Evolutionary conservation across 2,329 filamentous ascomycete genomes (phyloP).

Genomic region (Stylonectria norvegica): DNA sequence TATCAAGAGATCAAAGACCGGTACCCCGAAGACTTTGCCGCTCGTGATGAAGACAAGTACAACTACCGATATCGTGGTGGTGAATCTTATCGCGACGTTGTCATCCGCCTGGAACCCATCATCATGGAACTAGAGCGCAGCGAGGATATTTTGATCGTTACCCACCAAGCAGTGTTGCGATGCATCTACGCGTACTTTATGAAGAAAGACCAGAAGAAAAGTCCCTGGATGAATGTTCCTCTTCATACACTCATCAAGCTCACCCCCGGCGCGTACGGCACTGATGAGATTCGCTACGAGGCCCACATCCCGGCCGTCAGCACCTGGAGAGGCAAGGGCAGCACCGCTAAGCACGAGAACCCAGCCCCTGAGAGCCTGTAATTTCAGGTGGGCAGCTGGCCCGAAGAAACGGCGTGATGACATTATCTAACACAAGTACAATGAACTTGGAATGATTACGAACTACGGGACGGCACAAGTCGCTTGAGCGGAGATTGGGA

Average conservation of each 20-base stretch:
- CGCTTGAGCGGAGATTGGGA: no score
- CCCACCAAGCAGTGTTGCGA: constrained; percentile 91
- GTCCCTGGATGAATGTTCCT: constrained; percentile 98
- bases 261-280: constrained; percentile 90
- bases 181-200: constrained; percentile 99
- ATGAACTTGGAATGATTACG: no score
- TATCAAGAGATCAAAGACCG: constrained; percentile 90
- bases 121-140: constrained; percentile 98
- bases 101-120: constrained; percentile 95
- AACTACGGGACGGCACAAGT: no score
- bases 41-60: constrained; percentile 97
- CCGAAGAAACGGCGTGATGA: neutral
- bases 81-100: constrained; percentile 92
- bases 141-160: constrained; percentile 97
- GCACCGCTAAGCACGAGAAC: constrained; percentile 81
- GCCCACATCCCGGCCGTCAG: constrained; percentile 94
- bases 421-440: no score
- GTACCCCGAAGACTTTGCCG: constrained; percentile 92
- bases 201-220: constrained; percentile 89
- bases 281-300: constrained; percentile 80
- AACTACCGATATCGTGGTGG: constrained; percentile 98
- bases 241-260: constrained; percentile 95
- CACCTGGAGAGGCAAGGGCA: constrained; percentile 93
- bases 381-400: no score
- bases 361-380: constrained; percentile 41